Percentiles rank a stretch among this genome's conserved stretches.
These are phyloP conservation scores for Alternaria angustiovoidea DNA, from an alignment of 2,329 filamentous ascomycete species.

Conservation along the genomic window DNA sequence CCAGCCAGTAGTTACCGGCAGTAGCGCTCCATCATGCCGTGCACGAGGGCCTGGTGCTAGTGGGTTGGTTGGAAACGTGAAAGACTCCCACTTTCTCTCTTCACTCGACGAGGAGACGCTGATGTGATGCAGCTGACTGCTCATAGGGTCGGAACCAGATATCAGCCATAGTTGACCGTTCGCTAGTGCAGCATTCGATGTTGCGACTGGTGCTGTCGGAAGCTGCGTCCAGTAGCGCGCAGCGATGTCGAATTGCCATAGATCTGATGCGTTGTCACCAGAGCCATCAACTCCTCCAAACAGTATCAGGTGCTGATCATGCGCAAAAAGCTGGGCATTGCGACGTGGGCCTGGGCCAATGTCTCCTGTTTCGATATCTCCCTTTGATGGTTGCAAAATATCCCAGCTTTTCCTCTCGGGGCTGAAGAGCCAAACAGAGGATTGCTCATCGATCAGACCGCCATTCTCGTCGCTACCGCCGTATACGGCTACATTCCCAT, in stretches of 20 bases:
- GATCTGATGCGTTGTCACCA: conserved; percentile 33
- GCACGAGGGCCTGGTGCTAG: conserved; percentile 54
- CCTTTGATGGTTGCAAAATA: conserved; percentile 24
- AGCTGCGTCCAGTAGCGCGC: conserved; percentile 35
- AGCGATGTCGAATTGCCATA: conserved; percentile 37
- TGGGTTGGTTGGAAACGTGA: conserved; percentile 54
- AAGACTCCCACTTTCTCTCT: conserved; percentile 49
- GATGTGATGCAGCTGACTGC: conserved; percentile 40
- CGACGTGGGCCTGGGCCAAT: conserved; percentile 31
- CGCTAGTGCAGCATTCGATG: conserved; percentile 47
- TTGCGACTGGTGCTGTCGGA: conserved; percentile 36
- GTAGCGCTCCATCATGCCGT: conserved; percentile 49
- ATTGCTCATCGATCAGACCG: conserved; percentile 45
- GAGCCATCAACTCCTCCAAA: conserved; percentile 40
- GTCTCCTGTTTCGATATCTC: conserved; percentile 18
- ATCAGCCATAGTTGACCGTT: conserved; percentile 53
- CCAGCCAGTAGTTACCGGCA: conserved; percentile 55
- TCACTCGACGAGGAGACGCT: conserved; percentile 29
- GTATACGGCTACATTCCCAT: conserved; percentile 51
- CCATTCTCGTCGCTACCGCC: conserved; percentile 48
- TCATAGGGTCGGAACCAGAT: conserved; percentile 43
- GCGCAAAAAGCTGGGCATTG: conserved; percentile 32
- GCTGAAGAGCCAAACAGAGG: conserved; percentile 54
- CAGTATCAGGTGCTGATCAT: conserved; percentile 30
- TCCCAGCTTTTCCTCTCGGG: conserved; percentile 41